Conservation (phyloP, 163 green algal genomes). For the Scenedesmus sp. region DNA sequence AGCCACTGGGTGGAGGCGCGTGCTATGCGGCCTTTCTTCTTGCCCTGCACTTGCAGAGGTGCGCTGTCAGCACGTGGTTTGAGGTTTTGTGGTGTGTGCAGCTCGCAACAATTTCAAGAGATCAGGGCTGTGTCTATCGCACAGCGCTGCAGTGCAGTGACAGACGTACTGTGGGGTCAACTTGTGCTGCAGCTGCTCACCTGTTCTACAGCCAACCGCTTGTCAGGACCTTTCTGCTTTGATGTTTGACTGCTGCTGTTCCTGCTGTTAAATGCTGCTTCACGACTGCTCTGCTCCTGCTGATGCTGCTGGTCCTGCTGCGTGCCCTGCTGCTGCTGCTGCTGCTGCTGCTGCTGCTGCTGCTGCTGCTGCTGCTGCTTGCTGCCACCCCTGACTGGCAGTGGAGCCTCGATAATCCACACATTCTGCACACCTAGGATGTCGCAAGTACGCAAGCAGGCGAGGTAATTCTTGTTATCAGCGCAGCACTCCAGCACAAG, state of each 20-base stretch:
- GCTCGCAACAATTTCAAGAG: too few species aligned
- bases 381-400: conserved; percentile 11
- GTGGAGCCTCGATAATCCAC: conserved; percentile 54
- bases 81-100: too few species aligned
- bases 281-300: not conserved
- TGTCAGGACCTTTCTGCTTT: not conserved
- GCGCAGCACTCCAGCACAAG: conserved; percentile 59
- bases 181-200: conserved; percentile 1
- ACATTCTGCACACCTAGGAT: conserved; percentile 61
- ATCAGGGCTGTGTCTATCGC: too few species aligned
- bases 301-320: conserved; percentile 13
- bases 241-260: not conserved
- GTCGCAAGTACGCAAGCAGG: conserved; percentile 60
- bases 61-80: not conserved
- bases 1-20: conserved; percentile 58
- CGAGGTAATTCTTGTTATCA: conserved; percentile 65
- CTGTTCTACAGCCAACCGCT: conserved; percentile 20
- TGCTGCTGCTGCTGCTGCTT: conserved; percentile 21
- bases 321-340: not conserved
- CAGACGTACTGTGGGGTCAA: not conserved
- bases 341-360: not conserved
- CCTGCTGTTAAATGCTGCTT: not conserved
- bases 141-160: not conserved
- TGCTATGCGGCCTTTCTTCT: conserved; percentile 58
- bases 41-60: conserved; percentile 5